These are phyloP conservation scores for Solanum appendiculatum DNA, from an alignment of 257 asterid species.

Conservation along the genomic window DNA sequence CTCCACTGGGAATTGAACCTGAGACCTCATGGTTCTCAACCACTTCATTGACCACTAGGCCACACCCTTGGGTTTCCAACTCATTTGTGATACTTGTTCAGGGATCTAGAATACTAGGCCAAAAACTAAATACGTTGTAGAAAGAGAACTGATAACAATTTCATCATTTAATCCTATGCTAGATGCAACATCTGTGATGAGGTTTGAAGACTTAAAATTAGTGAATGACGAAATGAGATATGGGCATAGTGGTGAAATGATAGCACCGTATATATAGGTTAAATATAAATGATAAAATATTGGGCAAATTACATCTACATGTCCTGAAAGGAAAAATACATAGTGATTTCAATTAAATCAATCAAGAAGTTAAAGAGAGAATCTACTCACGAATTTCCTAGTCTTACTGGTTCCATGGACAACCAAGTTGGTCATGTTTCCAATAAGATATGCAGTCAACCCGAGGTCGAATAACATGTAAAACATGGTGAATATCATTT, in stretches of 20 bases:
- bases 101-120: neutral
- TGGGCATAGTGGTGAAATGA: neutral
- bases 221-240: neutral
- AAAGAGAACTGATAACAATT: neutral
- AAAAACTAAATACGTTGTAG: neutral
- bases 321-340: neutral
- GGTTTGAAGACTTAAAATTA: neutral
- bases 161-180: neutral
- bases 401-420: constrained; percentile 73
- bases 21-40: neutral
- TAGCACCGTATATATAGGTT: neutral
- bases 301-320: neutral
- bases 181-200: neutral
- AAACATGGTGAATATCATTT: constrained; percentile 48
- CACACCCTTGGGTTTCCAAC: neutral
- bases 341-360: neutral
- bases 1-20: neutral
- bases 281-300: neutral
- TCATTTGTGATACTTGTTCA: neutral
- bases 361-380: neutral
- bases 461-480: constrained; percentile 64
- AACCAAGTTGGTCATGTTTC: constrained; percentile 85
- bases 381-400: constrained; percentile 57
- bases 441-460: constrained; percentile 63
- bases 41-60: neutral